Evolutionary conservation across 192 early-diverging fungal genomes (phyloP).

Genomic region (Paraglomus occultum): DNA sequence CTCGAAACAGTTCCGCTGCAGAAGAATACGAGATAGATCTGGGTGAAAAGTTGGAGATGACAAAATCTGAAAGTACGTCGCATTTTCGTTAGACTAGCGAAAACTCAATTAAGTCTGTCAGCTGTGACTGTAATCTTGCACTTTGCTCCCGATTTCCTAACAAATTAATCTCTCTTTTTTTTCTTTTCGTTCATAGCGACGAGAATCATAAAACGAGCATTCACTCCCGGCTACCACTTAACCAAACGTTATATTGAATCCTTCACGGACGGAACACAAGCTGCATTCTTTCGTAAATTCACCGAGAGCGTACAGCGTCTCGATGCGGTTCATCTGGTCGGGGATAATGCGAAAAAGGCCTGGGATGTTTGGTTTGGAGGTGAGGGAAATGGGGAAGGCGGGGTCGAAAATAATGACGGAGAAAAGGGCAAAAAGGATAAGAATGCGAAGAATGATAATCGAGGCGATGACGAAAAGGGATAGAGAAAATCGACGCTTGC

Average conservation of each 20-base stretch:
- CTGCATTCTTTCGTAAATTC: slow-evolving; percentile 40
- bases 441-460: background rate
- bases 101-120: background rate
- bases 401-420: background rate
- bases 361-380: slow-evolving; percentile 21
- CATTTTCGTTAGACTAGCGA: background rate
- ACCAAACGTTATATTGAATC: slow-evolving; percentile 37
- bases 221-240: slow-evolving; percentile 35
- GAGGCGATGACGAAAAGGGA: background rate
- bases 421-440: background rate
- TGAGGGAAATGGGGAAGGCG: background rate
- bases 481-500: no score
- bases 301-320: slow-evolving; percentile 36
- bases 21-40: slow-evolving; percentile 39
- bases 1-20: background rate
- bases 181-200: slow-evolving; percentile 22
- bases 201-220: slow-evolving; percentile 32
- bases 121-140: background rate
- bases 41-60: slow-evolving; percentile 31
- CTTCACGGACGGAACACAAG: slow-evolving; percentile 45
- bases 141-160: no score
- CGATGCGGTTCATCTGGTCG: slow-evolving; percentile 40
- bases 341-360: slow-evolving; percentile 33
- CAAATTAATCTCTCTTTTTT: background rate
- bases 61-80: slow-evolving; percentile 32